Evolutionary conservation across 257 asterid genomes (phyloP).

Genomic region (Capsicum chinense): DNA sequence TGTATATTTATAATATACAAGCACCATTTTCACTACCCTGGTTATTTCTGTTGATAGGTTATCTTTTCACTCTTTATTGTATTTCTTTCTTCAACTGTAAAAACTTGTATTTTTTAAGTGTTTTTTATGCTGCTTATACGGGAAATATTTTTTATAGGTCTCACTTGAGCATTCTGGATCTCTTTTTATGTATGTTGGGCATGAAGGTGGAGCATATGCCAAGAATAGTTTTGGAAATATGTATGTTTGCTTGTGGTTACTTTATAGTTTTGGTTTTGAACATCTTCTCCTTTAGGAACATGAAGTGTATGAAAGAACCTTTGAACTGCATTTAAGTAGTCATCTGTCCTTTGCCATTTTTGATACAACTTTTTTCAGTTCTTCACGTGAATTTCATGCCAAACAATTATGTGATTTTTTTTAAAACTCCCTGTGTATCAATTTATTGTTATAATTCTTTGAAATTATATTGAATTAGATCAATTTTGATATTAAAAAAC

Average conservation of each 20-base stretch:
- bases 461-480: no score
- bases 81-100: conserved; percentile 18
- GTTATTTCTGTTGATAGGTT: neutral
- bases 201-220: conserved; percentile 96
- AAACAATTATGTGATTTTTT: no score
- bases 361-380: neutral
- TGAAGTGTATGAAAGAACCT: neutral
- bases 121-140: conserved; percentile 21
- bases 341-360: neutral
- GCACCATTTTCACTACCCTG: conserved; percentile 2
- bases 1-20: conserved; percentile 18
- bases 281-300: neutral
- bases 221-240: conserved; percentile 93
- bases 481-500: no score
- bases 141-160: conserved; percentile 48
- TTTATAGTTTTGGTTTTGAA: neutral
- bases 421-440: no score
- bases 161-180: conserved; percentile 98
- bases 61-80: neutral
- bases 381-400: no score
- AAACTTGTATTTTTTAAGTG: conserved; percentile 28
- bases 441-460: no score
- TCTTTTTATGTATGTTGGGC: conserved; percentile 98
- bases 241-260: conserved; percentile 41
- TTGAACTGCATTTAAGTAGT: conserved; percentile 3